Evolutionary conservation across 352 stramenopile species (phyloP).

Genomic region (Pythium rishiriense): DNA sequence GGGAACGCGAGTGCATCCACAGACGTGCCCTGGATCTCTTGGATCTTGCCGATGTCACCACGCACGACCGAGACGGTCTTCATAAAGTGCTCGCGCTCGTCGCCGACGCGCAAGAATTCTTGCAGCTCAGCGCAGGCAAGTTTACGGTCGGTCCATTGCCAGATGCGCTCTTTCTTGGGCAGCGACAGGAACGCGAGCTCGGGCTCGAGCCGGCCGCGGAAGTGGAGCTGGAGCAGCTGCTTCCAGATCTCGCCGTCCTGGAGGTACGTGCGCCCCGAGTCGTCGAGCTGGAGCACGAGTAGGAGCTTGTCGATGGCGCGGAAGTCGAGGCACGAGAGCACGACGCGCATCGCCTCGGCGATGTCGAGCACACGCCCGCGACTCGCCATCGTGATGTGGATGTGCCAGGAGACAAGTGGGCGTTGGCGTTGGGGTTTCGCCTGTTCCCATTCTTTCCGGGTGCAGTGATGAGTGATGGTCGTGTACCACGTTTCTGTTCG

Average conservation of each 20-base stretch:
- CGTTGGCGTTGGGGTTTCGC: no score
- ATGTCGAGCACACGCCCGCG: conserved; percentile 23
- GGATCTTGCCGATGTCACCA: conserved; percentile 31
- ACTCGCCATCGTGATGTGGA: no score
- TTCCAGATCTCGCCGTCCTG: conserved; percentile 24
- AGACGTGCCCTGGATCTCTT: conserved; percentile 13
- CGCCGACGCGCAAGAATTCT: conserved; percentile 27
- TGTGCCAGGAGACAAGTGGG: no score
- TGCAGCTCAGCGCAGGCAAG: conserved; percentile 13
- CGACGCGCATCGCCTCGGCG: conserved; percentile 17
- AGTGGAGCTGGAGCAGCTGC: conserved; percentile 23
- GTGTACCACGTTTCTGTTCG: not conserved
- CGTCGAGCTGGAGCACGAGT: conserved; percentile 22
- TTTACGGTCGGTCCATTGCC: conserved; percentile 19
- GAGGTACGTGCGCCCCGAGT: conserved; percentile 15
- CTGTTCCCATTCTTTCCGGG: not conserved
- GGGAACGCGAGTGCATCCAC: conserved; percentile 35
- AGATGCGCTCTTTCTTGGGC: conserved; percentile 19
- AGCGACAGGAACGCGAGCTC: conserved; percentile 22
- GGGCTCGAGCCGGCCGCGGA: conserved; percentile 9
- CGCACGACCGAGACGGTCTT: conserved; percentile 23
- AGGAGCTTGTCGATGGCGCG: conserved; percentile 22
- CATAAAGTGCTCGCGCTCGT: conserved; percentile 26
- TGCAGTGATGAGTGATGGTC: conserved; percentile 16
- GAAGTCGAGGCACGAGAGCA: conserved; percentile 24